Conservation (phyloP, 805 yeast species). For the Candida ovalis region DNA sequence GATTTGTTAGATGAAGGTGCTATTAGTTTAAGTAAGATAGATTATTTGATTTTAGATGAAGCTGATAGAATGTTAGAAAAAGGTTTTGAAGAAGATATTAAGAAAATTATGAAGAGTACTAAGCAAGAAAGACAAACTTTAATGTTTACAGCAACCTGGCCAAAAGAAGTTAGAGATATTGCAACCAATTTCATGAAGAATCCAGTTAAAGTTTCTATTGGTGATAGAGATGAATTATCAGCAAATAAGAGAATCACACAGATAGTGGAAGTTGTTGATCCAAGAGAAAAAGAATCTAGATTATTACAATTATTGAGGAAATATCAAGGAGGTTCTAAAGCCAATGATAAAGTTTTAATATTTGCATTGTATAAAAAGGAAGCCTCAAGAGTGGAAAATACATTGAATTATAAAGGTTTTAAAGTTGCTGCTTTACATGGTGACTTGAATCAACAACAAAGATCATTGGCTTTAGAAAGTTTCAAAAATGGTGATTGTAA, state of each 20-base stretch:
- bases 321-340: slow-evolving; percentile 62
- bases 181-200: slow-evolving; percentile 78
- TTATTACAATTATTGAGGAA: slow-evolving; percentile 67
- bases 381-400: slow-evolving; percentile 84
- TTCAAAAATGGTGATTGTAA: slow-evolving; percentile 79
- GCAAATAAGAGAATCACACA: slow-evolving; percentile 95
- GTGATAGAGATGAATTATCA: slow-evolving; percentile 88
- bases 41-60: slow-evolving; percentile 88
- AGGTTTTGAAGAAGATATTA: slow-evolving; percentile 97
- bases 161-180: slow-evolving; percentile 93
- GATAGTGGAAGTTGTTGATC: slow-evolving; percentile 88
- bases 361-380: slow-evolving; percentile 96
- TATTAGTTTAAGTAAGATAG: slow-evolving; percentile 60
- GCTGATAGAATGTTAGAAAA: slow-evolving; percentile 99
- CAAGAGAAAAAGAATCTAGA: slow-evolving; percentile 71
- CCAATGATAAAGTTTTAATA: slow-evolving; percentile 79
- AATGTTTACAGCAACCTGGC: slow-evolving; percentile 99
- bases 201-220: slow-evolving; percentile 90
- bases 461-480: slow-evolving; percentile 80
- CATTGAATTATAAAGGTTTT: slow-evolving; percentile 69
- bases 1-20: slow-evolving; percentile 90
- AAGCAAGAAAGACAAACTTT: slow-evolving; percentile 72
- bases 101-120: slow-evolving; percentile 66
- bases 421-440: slow-evolving; percentile 94
- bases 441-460: slow-evolving; percentile 86